Percentiles rank a stretch among this genome's conserved stretches.
phyloP scores from a whole-genome alignment of 108 stramenopile species.

The Nitzschia palea region DNA sequence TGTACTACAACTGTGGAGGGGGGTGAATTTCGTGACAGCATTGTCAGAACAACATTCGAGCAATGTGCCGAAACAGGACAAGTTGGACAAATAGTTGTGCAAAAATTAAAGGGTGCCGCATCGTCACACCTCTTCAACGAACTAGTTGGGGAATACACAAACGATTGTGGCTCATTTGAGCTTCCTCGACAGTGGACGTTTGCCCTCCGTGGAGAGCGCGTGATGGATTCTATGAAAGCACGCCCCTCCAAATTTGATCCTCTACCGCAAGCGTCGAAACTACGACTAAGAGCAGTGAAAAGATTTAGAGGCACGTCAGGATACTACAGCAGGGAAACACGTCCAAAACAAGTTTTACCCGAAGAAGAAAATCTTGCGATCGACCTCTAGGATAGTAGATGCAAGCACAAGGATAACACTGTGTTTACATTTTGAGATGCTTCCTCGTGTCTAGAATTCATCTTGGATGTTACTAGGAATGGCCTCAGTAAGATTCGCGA shows the following conservation, averaged over 20 bases:
- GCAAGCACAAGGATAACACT: too few species aligned
- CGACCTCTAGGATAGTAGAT: too few species aligned
- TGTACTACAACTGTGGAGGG: constrained; percentile 45
- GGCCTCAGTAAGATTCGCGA: constrained; percentile 1
- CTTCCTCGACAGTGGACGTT: constrained; percentile 9
- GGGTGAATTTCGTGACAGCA: constrained; percentile 29
- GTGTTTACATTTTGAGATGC: too few species aligned
- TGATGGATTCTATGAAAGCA: background rate
- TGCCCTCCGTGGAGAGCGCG: constrained; percentile 9
- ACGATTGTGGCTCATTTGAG: background rate
- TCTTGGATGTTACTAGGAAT: background rate
- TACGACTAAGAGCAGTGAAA: constrained; percentile 12
- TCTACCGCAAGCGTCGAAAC: constrained; percentile 11
- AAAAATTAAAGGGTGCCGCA: constrained; percentile 46
- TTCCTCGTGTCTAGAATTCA: constrained; percentile 28
- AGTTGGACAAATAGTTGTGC: constrained; percentile 61
- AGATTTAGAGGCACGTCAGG: constrained; percentile 18
- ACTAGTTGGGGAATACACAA: constrained; percentile 25
- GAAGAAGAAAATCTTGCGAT: too few species aligned
- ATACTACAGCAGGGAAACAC: background rate
- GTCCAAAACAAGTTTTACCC: too few species aligned
- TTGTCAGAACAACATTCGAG: constrained; percentile 39
- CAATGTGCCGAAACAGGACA: constrained; percentile 48
- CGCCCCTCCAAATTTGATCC: background rate
- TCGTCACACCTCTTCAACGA: constrained; percentile 30